These are phyloP conservation scores for Tylopilus sp. DNA, from an alignment of 1,284 basidiomycete species.

Conservation along the genomic window DNA sequence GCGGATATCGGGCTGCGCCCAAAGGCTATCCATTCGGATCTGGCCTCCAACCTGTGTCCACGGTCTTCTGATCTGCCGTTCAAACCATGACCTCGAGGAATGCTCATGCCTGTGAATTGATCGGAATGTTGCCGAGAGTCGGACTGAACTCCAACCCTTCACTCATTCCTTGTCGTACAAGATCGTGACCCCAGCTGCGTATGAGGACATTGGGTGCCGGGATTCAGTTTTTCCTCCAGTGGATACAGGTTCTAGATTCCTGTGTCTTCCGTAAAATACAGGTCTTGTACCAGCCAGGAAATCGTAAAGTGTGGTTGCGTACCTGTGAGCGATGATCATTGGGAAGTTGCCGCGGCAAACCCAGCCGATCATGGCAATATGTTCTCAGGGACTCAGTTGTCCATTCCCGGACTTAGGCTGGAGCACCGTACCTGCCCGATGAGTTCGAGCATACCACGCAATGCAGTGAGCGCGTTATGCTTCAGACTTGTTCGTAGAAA, in stretches of 20 bases:
- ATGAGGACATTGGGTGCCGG: too few relatives aligned
- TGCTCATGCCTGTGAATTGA: neutral
- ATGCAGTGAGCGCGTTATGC: conserved; percentile 10
- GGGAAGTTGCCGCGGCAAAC: neutral
- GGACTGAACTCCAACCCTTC: neutral
- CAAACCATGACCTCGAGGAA: neutral
- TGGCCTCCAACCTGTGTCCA: neutral
- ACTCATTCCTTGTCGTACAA: neutral
- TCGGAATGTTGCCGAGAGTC: neutral
- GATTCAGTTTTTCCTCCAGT: too few relatives aligned
- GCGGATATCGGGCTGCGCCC: too few relatives aligned
- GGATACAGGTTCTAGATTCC: too few relatives aligned
- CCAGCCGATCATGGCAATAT: neutral
- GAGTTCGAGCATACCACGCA: conserved; percentile 19
- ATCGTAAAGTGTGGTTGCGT: too few relatives aligned
- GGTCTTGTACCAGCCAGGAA: too few relatives aligned
- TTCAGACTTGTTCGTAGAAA: conserved; percentile 11
- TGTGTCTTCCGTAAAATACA: too few relatives aligned
- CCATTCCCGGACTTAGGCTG: too few relatives aligned
- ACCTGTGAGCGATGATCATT: too few relatives aligned
- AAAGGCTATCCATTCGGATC: neutral
- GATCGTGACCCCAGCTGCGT: too few relatives aligned
- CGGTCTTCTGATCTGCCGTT: too few relatives aligned
- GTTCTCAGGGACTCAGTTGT: neutral
- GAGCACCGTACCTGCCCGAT: conserved; percentile 6